Percentiles rank a stretch among this genome's conserved stretches.
Evolutionary conservation across 495 filamentous ascomycete species (phyloP).

Genomic region (Penicillium cosmopolitanum): DNA sequence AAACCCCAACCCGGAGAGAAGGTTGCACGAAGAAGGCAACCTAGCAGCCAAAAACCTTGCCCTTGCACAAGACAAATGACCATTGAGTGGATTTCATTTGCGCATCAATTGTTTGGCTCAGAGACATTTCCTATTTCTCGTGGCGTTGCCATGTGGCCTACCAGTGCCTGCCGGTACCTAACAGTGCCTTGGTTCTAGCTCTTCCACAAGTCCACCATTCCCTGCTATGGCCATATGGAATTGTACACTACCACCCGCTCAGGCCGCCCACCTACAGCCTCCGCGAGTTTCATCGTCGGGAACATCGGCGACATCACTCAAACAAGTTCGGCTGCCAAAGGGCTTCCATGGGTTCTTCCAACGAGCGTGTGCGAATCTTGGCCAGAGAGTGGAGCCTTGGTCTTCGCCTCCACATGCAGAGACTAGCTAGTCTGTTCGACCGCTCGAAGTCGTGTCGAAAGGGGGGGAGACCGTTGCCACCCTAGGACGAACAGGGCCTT

Average conservation of each 20-base stretch:
- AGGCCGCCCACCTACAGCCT: background rate
- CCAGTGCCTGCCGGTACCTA: background rate
- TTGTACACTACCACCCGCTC: slow-evolving; percentile 6
- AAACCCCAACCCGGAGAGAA: background rate
- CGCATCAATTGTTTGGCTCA: background rate
- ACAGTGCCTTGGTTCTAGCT: background rate
- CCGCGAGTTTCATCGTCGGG: slow-evolving; percentile 3
- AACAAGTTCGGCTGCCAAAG: slow-evolving; percentile 13
- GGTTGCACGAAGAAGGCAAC: too few relatives aligned
- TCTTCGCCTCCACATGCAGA: slow-evolving; percentile 14
- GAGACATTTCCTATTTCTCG: background rate
- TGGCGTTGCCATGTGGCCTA: slow-evolving; percentile 1
- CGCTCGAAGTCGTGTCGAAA: slow-evolving; percentile 6
- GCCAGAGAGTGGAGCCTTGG: slow-evolving; percentile 7
- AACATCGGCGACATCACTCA: slow-evolving; percentile 17
- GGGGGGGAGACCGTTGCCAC: slow-evolving; percentile 12
- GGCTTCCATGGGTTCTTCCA: slow-evolving; percentile 7
- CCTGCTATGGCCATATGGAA: background rate
- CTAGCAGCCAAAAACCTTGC: background rate
- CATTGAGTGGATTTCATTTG: slow-evolving; percentile 1
- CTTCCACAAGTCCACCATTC: background rate
- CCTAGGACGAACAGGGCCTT: slow-evolving; percentile 10
- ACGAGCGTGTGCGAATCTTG: slow-evolving; percentile 6
- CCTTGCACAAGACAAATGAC: background rate
- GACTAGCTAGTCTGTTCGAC: slow-evolving; percentile 14